Evolutionary conservation across 2,329 filamentous ascomycete genomes (phyloP).

Genomic region (Waltergamsia citrina): DNA sequence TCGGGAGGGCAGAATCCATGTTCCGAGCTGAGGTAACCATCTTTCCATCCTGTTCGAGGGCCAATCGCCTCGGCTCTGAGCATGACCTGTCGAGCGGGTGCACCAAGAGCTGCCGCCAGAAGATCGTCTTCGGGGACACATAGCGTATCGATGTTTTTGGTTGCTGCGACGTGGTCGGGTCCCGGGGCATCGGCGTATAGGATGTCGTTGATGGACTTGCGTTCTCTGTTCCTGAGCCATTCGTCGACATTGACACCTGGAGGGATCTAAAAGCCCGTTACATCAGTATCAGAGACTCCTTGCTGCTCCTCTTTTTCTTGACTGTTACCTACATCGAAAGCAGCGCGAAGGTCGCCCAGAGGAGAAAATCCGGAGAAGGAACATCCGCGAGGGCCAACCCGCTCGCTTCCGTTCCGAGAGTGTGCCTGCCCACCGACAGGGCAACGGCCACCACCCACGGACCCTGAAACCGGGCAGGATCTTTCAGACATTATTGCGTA

Average conservation of each 20-base stretch:
- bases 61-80: constrained; percentile 43
- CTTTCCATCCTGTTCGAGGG: constrained; percentile 38
- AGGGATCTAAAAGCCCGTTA: constrained; percentile 26
- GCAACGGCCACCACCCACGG: constrained; percentile 14
- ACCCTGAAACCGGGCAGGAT: constrained; percentile 22
- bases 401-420: constrained; percentile 6
- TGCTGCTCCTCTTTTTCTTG: too few relatives aligned
- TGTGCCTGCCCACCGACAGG: constrained; percentile 7
- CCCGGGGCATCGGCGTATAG: constrained; percentile 34
- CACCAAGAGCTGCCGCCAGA: constrained; percentile 40
- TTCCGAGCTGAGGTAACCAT: constrained; percentile 40
- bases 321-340: constrained; percentile 22
- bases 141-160: constrained; percentile 37
- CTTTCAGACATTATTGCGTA: constrained; percentile 16
- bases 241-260: constrained; percentile 32
- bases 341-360: constrained; percentile 16
- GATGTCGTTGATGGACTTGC: constrained; percentile 36
- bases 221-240: constrained; percentile 33
- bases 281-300: too few relatives aligned
- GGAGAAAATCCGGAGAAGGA: constrained; percentile 20
- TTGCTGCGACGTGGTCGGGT: constrained; percentile 24
- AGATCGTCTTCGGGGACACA: constrained; percentile 37
- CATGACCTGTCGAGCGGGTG: constrained; percentile 44
- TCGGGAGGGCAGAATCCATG: constrained; percentile 42
- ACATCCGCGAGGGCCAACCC: constrained; percentile 18